Evolutionary conservation across 192 early-diverging fungal genomes (phyloP), one percentile per base, ranked within the genome.

Genomic region (Coemansia sp.): DNA sequence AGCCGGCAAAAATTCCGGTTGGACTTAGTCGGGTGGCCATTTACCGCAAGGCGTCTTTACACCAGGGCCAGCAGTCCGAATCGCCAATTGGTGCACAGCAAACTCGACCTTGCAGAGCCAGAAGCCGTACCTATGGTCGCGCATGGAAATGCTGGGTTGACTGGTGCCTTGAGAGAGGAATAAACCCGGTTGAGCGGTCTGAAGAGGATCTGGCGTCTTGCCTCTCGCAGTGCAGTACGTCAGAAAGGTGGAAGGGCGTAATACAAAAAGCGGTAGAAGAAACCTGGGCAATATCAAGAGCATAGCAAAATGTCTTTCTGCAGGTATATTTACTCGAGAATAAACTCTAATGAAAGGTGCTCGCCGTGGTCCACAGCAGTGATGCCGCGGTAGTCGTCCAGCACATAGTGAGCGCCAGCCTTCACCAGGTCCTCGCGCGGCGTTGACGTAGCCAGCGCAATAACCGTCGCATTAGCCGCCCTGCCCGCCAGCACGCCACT

Each of bases 371-470:
- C 59, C 8, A 25, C 46, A 22, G 71, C 42, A 1, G 20, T n/a
- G 4, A 76, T 39, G 2, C 29, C 24, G 1, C 37, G 27, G 62
- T 76, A 67, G 37, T 82, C 70, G 19, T 60, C 22, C 17, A 82
- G 37, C 10, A 57, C 47, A 32, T 82, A 64, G n/a, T 72, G 29
- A 0, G 79, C 79, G 4, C 79, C 79, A 6, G 70, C 69, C 1
- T 35, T 60, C 0, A 24, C 1, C 39, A 82, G 64, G 1, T 62
- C 37, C 17, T 58, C 19, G 8, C 59, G 53, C 39, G 59, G 5
- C 0, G 70, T 67, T 6, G 73, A 75, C 19, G 79, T 72, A 37
- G 70, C 38, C 19, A 82, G 47, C 0, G 45, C 79, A 22, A 82
- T 47, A 4, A 76, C 74, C 9, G 64, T 65, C 2, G 73, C 70